phyloP scores from a whole-genome alignment of 139 green algal species.

The Haematococcus lacustris region DNA sequence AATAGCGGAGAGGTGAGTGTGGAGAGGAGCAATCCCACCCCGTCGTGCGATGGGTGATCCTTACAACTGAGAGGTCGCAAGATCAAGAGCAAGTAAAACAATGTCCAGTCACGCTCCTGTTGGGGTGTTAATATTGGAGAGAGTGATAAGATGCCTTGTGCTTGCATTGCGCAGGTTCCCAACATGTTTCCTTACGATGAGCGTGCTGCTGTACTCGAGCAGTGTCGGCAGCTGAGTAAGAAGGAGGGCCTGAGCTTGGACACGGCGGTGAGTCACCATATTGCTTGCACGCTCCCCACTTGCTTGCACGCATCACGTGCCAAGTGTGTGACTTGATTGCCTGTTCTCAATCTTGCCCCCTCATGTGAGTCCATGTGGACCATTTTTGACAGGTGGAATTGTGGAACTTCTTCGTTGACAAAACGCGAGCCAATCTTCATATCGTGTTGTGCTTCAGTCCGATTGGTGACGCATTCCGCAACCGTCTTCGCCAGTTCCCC shows the following conservation, averaged over 20 bases:
- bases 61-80: no score
- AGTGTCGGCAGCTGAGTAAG: constrained; percentile 23
- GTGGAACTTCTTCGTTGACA: constrained; percentile 54
- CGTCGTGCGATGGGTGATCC: no score
- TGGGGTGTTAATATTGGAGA: no score
- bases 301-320: no score
- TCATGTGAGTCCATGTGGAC: no score
- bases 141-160: no score
- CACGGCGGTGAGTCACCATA: constrained; percentile 7
- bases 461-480: constrained; percentile 63
- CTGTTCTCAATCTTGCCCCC: no score
- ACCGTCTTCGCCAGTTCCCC: constrained; percentile 65
- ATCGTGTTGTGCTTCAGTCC: constrained; percentile 63
- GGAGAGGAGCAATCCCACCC: no score
- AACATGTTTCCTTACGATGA: constrained; percentile 77
- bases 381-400: constrained; percentile 19
- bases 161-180: constrained; percentile 60
- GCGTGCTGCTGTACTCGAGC: constrained; percentile 46
- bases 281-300: no score
- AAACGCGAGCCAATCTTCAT: constrained; percentile 54
- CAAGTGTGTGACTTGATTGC: no score
- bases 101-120: no score
- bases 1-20: constrained; percentile 69
- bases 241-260: constrained; percentile 41
- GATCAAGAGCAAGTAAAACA: no score